Conservation (phyloP, 2,329 filamentous ascomycete genomes). For the Cladosporium sp. region DNA sequence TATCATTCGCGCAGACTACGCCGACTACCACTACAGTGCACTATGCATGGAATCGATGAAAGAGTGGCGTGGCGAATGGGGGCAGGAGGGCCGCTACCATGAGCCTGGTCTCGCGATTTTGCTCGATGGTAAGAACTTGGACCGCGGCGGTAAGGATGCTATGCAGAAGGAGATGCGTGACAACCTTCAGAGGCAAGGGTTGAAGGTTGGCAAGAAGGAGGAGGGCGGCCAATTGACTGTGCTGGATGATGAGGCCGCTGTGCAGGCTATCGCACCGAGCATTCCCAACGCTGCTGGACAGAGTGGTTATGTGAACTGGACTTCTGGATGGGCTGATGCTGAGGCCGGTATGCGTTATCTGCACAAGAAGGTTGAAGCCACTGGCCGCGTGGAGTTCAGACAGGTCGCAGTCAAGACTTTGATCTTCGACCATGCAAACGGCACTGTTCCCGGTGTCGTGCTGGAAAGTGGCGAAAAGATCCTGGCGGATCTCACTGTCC, state of each 20-base stretch:
- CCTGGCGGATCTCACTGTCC: constrained; percentile 69
- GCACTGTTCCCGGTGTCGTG: constrained; percentile 58
- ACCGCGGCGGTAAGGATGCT: constrained; percentile 39
- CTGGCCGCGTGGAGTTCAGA: constrained; percentile 54
- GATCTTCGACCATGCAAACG: constrained; percentile 38
- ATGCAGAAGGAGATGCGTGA: constrained; percentile 57
- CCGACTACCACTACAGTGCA: constrained; percentile 71
- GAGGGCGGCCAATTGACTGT: constrained; percentile 39
- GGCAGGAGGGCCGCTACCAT: constrained; percentile 65
- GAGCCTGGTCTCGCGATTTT: constrained; percentile 70
- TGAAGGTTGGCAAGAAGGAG: constrained; percentile 39
- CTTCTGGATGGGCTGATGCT: constrained; percentile 79
- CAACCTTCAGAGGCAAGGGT: constrained; percentile 59
- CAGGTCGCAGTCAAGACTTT: constrained; percentile 51
- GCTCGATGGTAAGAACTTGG: constrained; percentile 50
- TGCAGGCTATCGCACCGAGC: constrained; percentile 40
- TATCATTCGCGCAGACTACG: constrained; percentile 75
- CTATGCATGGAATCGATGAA: constrained; percentile 71
- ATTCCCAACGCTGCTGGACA: constrained; percentile 53
- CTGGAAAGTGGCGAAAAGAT: constrained; percentile 53
- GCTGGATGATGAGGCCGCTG: constrained; percentile 40
- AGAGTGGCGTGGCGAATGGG: constrained; percentile 66
- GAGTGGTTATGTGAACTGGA: constrained; percentile 71
- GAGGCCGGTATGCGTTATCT: constrained; percentile 68
- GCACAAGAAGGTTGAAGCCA: constrained; percentile 51